phyloP scores from a whole-genome alignment of 202 grass and related monocot species.

The Brachypodium distachyon region DNA sequence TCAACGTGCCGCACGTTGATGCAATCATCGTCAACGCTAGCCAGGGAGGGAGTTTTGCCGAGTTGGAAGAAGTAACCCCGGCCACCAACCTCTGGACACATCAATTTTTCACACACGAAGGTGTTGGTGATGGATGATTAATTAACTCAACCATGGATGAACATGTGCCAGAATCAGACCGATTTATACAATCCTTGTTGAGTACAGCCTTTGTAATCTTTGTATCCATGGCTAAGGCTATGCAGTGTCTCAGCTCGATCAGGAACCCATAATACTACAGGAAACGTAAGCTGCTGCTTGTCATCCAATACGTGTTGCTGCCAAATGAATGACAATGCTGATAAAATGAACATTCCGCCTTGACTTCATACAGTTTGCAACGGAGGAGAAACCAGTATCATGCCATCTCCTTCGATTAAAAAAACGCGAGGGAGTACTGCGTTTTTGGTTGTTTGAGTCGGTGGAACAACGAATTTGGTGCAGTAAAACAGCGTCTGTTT shows the following conservation, averaged over 20 bases:
- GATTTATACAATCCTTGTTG: not conserved
- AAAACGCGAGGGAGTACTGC: conserved; percentile 68
- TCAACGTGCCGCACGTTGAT: not conserved
- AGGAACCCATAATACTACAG: not conserved
- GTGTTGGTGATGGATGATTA: not conserved
- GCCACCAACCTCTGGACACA: not conserved
- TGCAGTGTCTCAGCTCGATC: not conserved
- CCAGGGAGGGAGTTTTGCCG: not conserved
- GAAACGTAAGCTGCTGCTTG: not conserved
- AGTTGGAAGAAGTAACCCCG: not conserved
- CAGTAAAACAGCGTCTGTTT: too few species aligned
- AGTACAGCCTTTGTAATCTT: not conserved
- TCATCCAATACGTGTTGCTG: not conserved
- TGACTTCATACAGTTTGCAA: conserved; percentile 44
- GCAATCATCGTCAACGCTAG: not conserved
- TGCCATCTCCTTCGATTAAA: conserved; percentile 71
- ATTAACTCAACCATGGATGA: not conserved
- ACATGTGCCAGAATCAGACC: not conserved
- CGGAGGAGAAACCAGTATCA: conserved; percentile 75
- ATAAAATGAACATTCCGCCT: not conserved
- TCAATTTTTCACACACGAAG: not conserved
- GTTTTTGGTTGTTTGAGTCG: conserved; percentile 50
- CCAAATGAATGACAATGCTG: too few species aligned
- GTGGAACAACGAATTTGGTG: not conserved
- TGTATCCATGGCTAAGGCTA: not conserved